Conservation (phyloP, 495 filamentous ascomycete species). For the Pseudoneurospora amorphoporcata region DNA sequence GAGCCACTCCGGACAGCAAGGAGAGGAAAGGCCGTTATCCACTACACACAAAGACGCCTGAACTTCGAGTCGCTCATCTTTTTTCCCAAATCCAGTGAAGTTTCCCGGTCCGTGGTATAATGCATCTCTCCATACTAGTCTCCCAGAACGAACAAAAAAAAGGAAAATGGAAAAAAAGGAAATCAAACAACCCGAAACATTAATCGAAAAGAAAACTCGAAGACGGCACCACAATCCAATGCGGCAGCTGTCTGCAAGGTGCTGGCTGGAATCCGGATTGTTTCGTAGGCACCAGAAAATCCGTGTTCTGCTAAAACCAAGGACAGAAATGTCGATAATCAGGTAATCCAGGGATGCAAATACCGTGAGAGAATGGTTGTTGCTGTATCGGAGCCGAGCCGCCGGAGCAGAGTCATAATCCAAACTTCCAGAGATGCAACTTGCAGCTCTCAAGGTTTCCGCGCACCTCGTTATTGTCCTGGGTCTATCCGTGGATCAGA, state of each 20-base stretch:
- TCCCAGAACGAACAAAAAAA: conserved; percentile 16
- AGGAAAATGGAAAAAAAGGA: conserved; percentile 16
- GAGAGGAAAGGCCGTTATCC: conserved; percentile 8
- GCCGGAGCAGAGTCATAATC: conserved; percentile 1
- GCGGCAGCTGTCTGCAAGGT: conserved; percentile 4
- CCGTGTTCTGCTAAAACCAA: conserved; percentile 3
- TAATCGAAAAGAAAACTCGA: conserved; percentile 14
- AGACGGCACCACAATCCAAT: conserved; percentile 15
- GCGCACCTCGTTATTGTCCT: conserved; percentile 23
- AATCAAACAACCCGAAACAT: conserved; percentile 16
- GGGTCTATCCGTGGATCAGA: conserved; percentile 31
- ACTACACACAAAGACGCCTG: conserved; percentile 5
- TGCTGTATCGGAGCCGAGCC: conserved; percentile 3
- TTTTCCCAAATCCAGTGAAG: conserved; percentile 11
- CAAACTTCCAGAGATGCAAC: conserved; percentile 27
- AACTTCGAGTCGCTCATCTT: conserved; percentile 5
- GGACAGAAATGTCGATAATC: not conserved
- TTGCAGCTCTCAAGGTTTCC: conserved; percentile 32
- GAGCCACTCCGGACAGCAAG: conserved; percentile 23
- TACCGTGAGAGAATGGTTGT: not conserved
- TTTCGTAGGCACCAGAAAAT: conserved; percentile 4
- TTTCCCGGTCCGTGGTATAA: conserved; percentile 17
- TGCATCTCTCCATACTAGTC: conserved; percentile 9
- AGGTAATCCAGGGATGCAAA: not conserved
- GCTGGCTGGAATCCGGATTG: conserved; percentile 1